Base-by-base conservation (phyloP, 164 flowering plant genomes). In the Amborella trichopoda region DNA sequence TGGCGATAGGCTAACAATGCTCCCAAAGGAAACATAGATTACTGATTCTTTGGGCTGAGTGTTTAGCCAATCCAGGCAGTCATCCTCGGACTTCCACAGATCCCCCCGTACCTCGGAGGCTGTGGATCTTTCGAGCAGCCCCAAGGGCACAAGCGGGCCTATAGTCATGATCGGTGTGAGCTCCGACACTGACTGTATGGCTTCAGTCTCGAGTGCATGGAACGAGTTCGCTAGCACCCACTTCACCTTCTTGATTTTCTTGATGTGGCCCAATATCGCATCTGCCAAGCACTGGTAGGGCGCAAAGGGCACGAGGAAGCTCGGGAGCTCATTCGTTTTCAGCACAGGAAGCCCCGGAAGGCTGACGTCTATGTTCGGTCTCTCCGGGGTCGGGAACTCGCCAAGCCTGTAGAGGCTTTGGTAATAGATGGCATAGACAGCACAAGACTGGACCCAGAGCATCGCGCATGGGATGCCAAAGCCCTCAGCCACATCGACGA, bases 361-460 rank as follows among this genome's bases (percentile, higher is more conserved):
- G 6, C 22, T 11, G 11, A 26, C 9, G 5, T 3, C 4, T 25
- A 26, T n/a, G 6, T 23, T 37, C 17, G 19, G 17, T 13, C 2
- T n/a, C n/a, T n/a, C 25, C 23, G 20, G 9, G 1, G 34, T 27
- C 3, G 37, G 38, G 12, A 51, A 40, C 27, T 40, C 20, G 12
- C 18, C 24, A 26, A 40, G 26, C 1, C 49, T 27, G 9, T 70
- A 59, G 51, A 22, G 45, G 50, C 56, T 73, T 36, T 75, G 73
- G 48, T 75, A 81, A 46, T 78, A 81, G 16, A 71, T 46, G 0
- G 75, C 33, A 30, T 69, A 81, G 39, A 72, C 60, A 5, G 85
- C 75, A 18, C 72, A 64, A 1, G 88, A 72, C 20, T 83, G 94
- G 3, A 77, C 67, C 93, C 88, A 80, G 4, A 77, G 71, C 55